phyloP scores from a whole-genome alignment of 2,329 filamentous ascomycete genomes.

The Onygena corvina region DNA sequence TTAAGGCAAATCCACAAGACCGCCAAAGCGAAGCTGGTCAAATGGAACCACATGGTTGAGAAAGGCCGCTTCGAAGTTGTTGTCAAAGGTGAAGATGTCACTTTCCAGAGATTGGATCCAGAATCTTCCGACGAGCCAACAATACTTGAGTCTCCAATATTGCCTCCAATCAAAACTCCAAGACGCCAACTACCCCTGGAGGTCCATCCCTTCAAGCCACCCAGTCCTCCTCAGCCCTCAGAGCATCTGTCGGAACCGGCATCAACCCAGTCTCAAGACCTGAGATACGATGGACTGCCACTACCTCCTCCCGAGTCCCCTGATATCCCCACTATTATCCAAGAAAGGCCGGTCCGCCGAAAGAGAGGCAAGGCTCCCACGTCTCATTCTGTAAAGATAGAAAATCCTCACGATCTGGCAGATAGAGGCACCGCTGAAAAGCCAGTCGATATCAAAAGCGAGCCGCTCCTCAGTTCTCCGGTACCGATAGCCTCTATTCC shows the following conservation, averaged over 20 bases:
- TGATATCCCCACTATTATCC: slow-evolving; percentile 7
- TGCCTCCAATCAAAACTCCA: background rate
- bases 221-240: background rate
- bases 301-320: slow-evolving; percentile 13
- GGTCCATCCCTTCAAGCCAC: background rate
- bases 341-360: slow-evolving; percentile 17
- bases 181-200: background rate
- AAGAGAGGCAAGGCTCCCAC: slow-evolving; percentile 4
- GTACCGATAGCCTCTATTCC: background rate
- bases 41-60: slow-evolving; percentile 23
- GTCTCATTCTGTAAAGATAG: slow-evolving; percentile 12
- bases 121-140: background rate
- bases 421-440: slow-evolving; percentile 12
- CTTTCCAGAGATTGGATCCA: slow-evolving; percentile 19
- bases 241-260: slow-evolving; percentile 3
- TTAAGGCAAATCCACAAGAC: slow-evolving; percentile 24
- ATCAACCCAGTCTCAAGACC: slow-evolving; percentile 16
- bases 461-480: slow-evolving; percentile 20
- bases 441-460: slow-evolving; percentile 26
- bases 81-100: slow-evolving; percentile 21
- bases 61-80: slow-evolving; percentile 23
- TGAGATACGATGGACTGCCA: slow-evolving; percentile 7
- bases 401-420: slow-evolving; percentile 5
- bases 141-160: background rate
- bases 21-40: slow-evolving; percentile 25